Percentiles rank a stretch among this genome's conserved stretches.
These are phyloP conservation scores for Ocimum tenuiflorum DNA, from an alignment of 257 asterid species.

Conservation along the genomic window DNA sequence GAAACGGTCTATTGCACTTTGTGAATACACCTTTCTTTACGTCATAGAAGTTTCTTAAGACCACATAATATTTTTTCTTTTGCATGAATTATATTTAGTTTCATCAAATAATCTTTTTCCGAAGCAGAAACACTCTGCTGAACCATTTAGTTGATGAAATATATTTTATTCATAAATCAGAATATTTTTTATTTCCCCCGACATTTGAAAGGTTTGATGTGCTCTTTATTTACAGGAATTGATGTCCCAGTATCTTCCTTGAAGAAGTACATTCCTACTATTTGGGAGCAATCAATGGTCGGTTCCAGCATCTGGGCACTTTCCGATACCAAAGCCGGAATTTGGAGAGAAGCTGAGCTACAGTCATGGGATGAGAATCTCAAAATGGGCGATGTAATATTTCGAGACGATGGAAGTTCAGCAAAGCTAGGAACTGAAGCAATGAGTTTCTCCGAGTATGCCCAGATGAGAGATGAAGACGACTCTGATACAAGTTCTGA, in stretches of 20 bases:
- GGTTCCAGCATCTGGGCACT: conserved; percentile 84
- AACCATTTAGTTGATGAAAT: neutral
- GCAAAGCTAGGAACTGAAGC: conserved; percentile 56
- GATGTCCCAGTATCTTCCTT: conserved; percentile 59
- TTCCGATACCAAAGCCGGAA: conserved; percentile 45
- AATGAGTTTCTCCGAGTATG: conserved; percentile 53
- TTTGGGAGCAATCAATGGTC: conserved; percentile 71
- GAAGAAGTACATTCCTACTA: conserved; percentile 57
- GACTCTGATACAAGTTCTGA: conserved; percentile 46
- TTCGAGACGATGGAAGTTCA: conserved; percentile 69
- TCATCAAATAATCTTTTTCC: neutral
- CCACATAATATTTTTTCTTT: neutral
- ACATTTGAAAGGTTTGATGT: neutral
- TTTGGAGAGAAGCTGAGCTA: conserved; percentile 91
- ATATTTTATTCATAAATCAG: neutral
- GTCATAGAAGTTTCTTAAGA: conserved; percentile 8
- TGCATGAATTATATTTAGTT: neutral
- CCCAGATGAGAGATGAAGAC: conserved; percentile 55
- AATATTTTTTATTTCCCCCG: neutral
- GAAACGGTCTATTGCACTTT: conserved; percentile 5
- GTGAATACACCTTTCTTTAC: conserved; percentile 1
- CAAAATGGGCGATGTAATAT: conserved; percentile 52
- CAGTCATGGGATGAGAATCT: conserved; percentile 76
- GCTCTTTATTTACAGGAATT: conserved; percentile 43
- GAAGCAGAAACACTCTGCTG: conserved; percentile 1